Base-by-base conservation (phyloP, 371 early-diverging fungal genomes). In the Racocetra persica region DNA sequence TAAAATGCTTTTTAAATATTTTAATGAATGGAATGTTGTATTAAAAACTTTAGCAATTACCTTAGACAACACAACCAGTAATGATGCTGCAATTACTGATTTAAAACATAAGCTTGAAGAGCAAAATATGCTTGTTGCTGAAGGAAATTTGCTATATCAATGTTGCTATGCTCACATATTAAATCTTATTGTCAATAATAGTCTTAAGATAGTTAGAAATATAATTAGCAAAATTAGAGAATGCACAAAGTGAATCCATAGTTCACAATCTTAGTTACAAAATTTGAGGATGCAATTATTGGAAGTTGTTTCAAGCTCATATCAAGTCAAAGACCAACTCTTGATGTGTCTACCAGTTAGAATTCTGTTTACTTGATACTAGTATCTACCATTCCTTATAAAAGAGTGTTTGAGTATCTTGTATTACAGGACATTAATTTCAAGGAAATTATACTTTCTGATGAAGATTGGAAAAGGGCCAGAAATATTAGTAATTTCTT, bases 11-110 rank as follows among this genome's bases (percentile, higher is more conserved):
- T 57, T 57, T 2, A 57, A 57, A 22, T 57, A 7, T 22, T 57
- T 57, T 57, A 57, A 57, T 57, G 57, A 57, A n/a, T 57, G 57
- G 57, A 57, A 57, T 57, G 20, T 57, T n/a, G 22, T 22, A 57
- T 57, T 20, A 57, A 57, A 22, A 57, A 57, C 57, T n/a, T 57
- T 57, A 7, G 57, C 57, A 16, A 57, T 57, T 57, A 57, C 57
- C 22, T 11, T 57, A 20, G 57, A 57, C 22, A 57, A 57, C 22
- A 20, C 18, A 7, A 57, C 57, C 22, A 57, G 22, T 57, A 57
- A 57, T 57, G 57, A 57, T 57, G 22, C 57, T 57, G 57, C 57
- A 57, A 65, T 32, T 18, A 32, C 16, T 32, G 16, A 32, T 65
- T 16, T 65, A 65, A 65, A 65, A 57, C 16, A 57, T 22, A 57